Percentiles rank a stretch among this genome's conserved stretches.
These are phyloP conservation scores for Potentilla sterilis DNA, from an alignment of 306 rosid genomes.

Conservation along the genomic window DNA sequence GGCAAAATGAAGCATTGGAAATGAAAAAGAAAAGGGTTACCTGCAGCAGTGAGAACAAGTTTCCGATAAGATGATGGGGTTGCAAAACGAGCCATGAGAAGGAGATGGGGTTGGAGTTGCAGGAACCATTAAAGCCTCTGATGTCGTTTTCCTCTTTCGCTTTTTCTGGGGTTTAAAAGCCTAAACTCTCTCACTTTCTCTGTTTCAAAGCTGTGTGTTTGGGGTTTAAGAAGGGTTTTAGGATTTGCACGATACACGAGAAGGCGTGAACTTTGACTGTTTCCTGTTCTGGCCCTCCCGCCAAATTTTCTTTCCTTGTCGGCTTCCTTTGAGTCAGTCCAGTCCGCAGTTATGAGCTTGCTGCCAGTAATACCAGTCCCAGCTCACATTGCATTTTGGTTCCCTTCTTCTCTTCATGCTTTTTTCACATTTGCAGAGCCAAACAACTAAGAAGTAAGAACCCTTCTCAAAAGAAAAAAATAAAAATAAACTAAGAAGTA, in stretches of 20 bases:
- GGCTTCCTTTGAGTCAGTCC: background rate
- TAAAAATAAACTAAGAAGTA: too few relatives aligned
- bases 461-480: too few relatives aligned
- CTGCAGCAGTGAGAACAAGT: slow-evolving; percentile 17
- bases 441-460: too few relatives aligned
- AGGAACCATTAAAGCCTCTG: slow-evolving; percentile 14
- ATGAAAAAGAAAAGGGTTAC: background rate
- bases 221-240: slow-evolving; percentile 35
- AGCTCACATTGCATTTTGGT: background rate
- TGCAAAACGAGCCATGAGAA: slow-evolving; percentile 14
- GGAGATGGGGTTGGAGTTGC: slow-evolving; percentile 10
- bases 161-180: background rate
- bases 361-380: background rate
- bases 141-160: background rate
- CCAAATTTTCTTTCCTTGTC: slow-evolving; percentile 2
- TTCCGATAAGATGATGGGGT: slow-evolving; percentile 9
- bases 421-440: too few relatives aligned
- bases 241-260: slow-evolving; percentile 30
- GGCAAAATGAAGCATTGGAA: background rate
- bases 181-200: slow-evolving; percentile 8
- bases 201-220: background rate
- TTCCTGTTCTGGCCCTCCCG: background rate
- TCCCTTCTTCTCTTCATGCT: too few relatives aligned
- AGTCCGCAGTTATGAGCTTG: slow-evolving; percentile 6
- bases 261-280: slow-evolving; percentile 7